Base-by-base conservation (phyloP, 768 basidiomycete species). In the Neoboletus subvelutipes region DNA sequence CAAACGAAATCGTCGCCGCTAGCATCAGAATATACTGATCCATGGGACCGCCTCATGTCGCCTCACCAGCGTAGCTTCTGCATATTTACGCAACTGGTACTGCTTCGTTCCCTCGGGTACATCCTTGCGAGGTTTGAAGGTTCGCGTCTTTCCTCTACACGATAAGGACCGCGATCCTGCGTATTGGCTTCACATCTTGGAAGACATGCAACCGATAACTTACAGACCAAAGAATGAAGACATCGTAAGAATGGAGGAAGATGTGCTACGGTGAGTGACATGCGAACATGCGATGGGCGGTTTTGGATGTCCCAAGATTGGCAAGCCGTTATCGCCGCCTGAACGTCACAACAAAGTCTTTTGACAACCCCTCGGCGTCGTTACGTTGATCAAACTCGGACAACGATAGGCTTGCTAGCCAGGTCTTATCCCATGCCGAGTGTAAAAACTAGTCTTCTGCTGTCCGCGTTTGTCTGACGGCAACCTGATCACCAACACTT, bases 81-180 rank as follows among this genome's bases (percentile, higher is more conserved):
- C 94, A 68, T 95, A 98, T 79, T 98, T 98, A 73, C 97, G 87
- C 61, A 99, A 78, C 76, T 98, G 96, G 71, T 95, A 98, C 71
- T 98, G 96, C 75, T 96, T 96, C 39, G 95, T 96, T 40, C 95
- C 95, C 72, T 96, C 94, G 5, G 94, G 90, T 24, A 94, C 88
- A 71, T 93, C 92, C 75, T 91, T 94, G 66, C 94, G 88, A 29
- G 96, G 96, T 70, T 95, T 96, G 83, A 98, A 98, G 18, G 96
- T 94, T 54, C 92, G 86, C 37, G 90, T 92, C 77, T 94, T 94
- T 41, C 90, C 92, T 45, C 92, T 94, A 62, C n/a, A 36, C 20
- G 61, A 55, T 55, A 57, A 55, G 45, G 41, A 50, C 36, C 26
- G 41, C 40, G 56, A 36, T 60, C 39, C 52, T 57, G 48, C 41